Evolutionary conservation across 2,329 filamentous ascomycete species (phyloP), one percentile per base, ranked within the genome.

Genomic region (Monilinia laxa): DNA sequence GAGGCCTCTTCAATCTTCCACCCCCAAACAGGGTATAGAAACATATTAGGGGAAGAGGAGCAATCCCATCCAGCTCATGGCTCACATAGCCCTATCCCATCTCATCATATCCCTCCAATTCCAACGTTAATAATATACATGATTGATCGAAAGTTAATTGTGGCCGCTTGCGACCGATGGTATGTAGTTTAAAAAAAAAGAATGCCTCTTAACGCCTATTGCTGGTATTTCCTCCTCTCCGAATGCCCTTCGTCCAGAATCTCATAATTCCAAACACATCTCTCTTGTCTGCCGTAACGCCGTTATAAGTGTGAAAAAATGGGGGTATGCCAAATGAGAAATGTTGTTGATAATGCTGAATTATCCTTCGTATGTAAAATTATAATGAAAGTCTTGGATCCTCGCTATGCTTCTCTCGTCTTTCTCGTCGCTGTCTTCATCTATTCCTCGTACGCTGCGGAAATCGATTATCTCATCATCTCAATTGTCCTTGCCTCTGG

Each of bases 161-260:
- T 56, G 31, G 53, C 7, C 20, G 20, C 10, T 5, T 23, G 53
- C 31, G 20, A 40, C 53, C 53, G 28, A 49, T 51, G 58, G 58
- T 62, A 62, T 62, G 42, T 60, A 12, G 31, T 38, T 4, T n/a
- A 35, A 20, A 60, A 47, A 49, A 51, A 60, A 23, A 10, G 28
- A 60, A 62, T 40, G 58, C 58, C 58, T 38, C 58, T 38, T 14
- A 62, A 62, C 58, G 58, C 58, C 58, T 51, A 40, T 35, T 60
- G 31, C 42, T 60, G 58, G 58, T 62, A 62, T 62, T 62, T 62
- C 58, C 58, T 62, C 58, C 31, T 49, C 47, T 51, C n/a, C 53
- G 31, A 56, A 38, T 56, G 20, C 11, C 53, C 53, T 38, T 12
- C 12, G 23, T 40, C 53, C 16, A 16, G 40, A 57, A 42, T 16